Percentiles rank a stretch among this genome's conserved stretches.
Evolutionary conservation across 2,329 filamentous ascomycete species (phyloP).

Genomic region (Penicillium italicum): DNA sequence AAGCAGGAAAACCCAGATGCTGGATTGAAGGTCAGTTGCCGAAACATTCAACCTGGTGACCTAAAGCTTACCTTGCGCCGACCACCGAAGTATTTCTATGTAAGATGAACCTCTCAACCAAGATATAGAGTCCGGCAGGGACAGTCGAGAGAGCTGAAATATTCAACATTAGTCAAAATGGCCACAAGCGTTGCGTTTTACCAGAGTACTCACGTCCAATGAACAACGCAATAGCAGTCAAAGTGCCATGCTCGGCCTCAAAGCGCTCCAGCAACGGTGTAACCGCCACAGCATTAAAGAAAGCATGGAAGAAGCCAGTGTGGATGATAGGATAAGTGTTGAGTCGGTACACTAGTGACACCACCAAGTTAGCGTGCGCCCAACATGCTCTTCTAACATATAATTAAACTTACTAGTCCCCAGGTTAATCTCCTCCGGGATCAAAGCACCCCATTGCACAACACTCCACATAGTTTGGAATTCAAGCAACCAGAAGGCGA

Average conservation of each 20-base stretch:
- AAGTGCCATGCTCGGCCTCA: slow-evolving; percentile 85
- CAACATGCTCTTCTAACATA: background rate
- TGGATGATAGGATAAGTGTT: slow-evolving; percentile 93
- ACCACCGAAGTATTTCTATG: slow-evolving; percentile 69
- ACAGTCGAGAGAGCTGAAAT: slow-evolving; percentile 70
- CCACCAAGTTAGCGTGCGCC: background rate
- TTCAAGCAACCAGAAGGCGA: slow-evolving; percentile 65
- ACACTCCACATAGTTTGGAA: slow-evolving; percentile 70
- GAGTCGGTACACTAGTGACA: slow-evolving; percentile 72
- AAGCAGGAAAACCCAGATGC: slow-evolving; percentile 89
- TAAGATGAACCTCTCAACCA: slow-evolving; percentile 72
- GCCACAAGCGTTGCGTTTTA: background rate
- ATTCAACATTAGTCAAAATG: slow-evolving; percentile 17
- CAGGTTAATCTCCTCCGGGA: slow-evolving; percentile 71
- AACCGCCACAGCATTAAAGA: slow-evolving; percentile 75
- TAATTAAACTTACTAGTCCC: slow-evolving; percentile 59
- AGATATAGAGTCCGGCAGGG: slow-evolving; percentile 74
- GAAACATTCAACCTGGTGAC: background rate
- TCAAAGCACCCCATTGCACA: slow-evolving; percentile 71
- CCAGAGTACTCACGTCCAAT: slow-evolving; percentile 69
- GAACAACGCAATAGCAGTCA: slow-evolving; percentile 83
- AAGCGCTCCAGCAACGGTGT: slow-evolving; percentile 90
- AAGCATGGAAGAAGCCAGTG: slow-evolving; percentile 70
- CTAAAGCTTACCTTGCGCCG: slow-evolving; percentile 67
- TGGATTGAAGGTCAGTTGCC: slow-evolving; percentile 38